These are phyloP conservation scores for Chaetomiaceae sp. DNA, from an alignment of 2,329 filamentous ascomycete genomes.

Conservation along the genomic window DNA sequence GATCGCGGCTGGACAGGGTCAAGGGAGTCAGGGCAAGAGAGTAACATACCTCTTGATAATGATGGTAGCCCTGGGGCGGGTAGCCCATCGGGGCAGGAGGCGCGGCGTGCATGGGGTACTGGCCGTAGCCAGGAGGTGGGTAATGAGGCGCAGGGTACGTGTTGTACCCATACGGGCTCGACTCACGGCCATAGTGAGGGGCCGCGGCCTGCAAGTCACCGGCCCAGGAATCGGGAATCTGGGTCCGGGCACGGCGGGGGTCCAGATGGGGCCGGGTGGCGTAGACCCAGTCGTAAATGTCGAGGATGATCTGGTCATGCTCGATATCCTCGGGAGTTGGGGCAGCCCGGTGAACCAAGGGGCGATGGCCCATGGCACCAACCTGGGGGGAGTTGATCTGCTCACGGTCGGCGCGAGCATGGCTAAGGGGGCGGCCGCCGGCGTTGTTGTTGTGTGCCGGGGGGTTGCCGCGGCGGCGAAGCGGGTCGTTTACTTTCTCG, in stretches of 20 bases:
- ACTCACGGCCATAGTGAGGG: neutral
- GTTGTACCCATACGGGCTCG: neutral
- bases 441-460: neutral
- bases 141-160: neutral
- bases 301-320: neutral
- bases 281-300: conserved; percentile 13
- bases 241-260: neutral
- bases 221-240: conserved; percentile 7
- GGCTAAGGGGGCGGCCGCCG: neutral
- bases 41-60: neutral
- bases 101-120: neutral
- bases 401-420: neutral
- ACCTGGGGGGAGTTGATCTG: neutral
- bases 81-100: neutral
- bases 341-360: neutral
- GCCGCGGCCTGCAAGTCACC: neutral
- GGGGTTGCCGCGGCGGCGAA: neutral
- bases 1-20: neutral
- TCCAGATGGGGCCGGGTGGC: neutral
- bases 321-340: neutral
- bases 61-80: neutral
- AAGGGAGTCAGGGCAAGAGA: too few species aligned
- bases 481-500: neutral
- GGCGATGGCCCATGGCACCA: neutral
- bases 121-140: neutral